Percentiles rank a stretch among this genome's conserved stretches.
These are phyloP conservation scores for Macrolepiota albuminosa DNA, from an alignment of 768 basidiomycete species.

Conservation along the genomic window DNA sequence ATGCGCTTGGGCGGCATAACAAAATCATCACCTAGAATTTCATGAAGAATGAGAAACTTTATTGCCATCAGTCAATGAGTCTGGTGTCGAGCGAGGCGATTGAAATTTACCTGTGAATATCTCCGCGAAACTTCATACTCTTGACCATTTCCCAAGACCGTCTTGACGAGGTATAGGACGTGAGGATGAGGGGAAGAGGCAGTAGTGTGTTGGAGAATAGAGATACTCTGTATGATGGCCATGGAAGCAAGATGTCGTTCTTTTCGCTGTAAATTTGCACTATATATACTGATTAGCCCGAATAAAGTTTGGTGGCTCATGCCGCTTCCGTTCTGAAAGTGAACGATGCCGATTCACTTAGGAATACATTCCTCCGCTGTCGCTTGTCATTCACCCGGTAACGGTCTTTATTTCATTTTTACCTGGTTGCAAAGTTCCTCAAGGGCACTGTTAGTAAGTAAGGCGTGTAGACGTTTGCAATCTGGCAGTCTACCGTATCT, in stretches of 20 bases:
- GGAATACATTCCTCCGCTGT: neutral
- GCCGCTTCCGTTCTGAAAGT: neutral
- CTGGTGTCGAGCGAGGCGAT: neutral
- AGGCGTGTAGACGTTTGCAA: neutral
- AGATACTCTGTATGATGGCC: neutral
- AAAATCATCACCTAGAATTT: neutral
- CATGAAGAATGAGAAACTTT: neutral
- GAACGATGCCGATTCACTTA: no score
- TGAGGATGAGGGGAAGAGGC: neutral
- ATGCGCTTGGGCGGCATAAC: neutral
- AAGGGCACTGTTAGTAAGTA: neutral
- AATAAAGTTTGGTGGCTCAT: conserved; percentile 2
- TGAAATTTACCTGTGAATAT: neutral
- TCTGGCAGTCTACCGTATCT: neutral
- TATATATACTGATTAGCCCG: conserved; percentile 1
- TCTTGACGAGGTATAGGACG: neutral
- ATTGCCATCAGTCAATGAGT: neutral
- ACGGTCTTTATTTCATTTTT: neutral
- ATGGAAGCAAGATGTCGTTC: neutral
- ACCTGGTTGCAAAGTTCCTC: neutral
- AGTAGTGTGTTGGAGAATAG: neutral
- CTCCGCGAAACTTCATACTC: neutral
- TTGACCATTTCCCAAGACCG: neutral
- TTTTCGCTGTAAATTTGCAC: neutral
- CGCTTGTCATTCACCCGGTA: neutral